Evolutionary conservation across 2,329 filamentous ascomycete species (phyloP).

Genomic region (Colletotrichum brevisporum): DNA sequence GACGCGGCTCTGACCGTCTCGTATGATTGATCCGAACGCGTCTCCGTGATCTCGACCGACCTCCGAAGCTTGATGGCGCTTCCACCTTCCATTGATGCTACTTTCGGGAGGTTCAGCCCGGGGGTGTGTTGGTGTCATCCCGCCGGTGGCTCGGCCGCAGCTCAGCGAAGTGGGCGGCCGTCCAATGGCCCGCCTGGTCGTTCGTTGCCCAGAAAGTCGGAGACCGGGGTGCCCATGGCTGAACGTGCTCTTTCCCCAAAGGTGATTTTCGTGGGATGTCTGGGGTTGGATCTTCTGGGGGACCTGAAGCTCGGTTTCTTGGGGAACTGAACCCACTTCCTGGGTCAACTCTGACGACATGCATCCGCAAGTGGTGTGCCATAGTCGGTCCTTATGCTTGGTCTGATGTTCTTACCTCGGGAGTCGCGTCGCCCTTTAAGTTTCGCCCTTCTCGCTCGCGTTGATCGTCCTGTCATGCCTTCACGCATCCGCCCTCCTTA

Average conservation of each 20-base stretch:
- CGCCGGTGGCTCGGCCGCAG: constrained; percentile 3
- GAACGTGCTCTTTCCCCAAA: background rate
- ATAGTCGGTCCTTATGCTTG: background rate
- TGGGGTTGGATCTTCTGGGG: constrained; percentile 22
- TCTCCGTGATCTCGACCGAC: background rate
- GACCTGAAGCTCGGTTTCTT: background rate
- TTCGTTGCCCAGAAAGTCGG: background rate
- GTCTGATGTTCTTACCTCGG: background rate
- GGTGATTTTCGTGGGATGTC: constrained; percentile 12
- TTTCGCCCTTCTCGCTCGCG: background rate
- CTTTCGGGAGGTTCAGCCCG: background rate
- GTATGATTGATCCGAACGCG: background rate
- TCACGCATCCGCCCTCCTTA: background rate
- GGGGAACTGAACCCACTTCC: constrained; percentile 7
- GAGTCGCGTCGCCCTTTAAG: background rate
- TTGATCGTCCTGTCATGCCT: background rate
- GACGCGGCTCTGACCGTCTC: background rate
- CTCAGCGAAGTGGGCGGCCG: constrained; percentile 1
- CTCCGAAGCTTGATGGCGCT: constrained; percentile 4
- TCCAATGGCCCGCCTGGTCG: background rate
- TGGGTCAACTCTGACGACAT: constrained; percentile 29
- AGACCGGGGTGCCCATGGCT: background rate
- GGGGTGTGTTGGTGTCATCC: background rate
- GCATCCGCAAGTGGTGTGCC: constrained; percentile 7
- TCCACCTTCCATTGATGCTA: constrained; percentile 20